A percentile compares a stretch with the other conserved stretches of the same genome.
Evolutionary conservation across 2,329 filamentous ascomycete genomes (phyloP).

Genomic region (Cladophialophora psammophila): DNA sequence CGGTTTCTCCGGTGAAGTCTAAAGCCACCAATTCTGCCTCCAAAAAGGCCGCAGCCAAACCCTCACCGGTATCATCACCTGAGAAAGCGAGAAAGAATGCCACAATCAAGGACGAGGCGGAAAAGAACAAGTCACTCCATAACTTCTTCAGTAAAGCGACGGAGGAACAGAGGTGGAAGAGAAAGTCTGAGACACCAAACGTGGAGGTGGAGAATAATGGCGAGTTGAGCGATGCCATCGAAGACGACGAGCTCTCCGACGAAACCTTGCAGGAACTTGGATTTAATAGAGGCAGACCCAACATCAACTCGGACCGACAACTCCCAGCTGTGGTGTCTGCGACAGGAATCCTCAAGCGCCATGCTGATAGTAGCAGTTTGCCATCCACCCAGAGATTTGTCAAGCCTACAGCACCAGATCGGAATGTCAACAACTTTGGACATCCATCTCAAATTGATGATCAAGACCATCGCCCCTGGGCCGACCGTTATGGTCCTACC

Average conservation of each 20-base stretch:
- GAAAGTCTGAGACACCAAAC: slow-evolving; percentile 42
- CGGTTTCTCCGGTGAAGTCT: slow-evolving; percentile 27
- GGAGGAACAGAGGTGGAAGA: slow-evolving; percentile 50
- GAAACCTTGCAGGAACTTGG: slow-evolving; percentile 49
- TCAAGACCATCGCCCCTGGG: slow-evolving; percentile 73
- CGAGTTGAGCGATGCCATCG: slow-evolving; percentile 43
- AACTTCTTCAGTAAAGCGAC: slow-evolving; percentile 52
- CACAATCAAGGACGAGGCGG: slow-evolving; percentile 29
- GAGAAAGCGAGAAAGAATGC: slow-evolving; percentile 44
- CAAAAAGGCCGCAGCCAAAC: slow-evolving; percentile 23
- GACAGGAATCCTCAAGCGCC: slow-evolving; percentile 1
- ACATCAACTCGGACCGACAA: slow-evolving; percentile 20
- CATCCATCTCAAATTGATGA: not conserved
- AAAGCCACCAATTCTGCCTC: slow-evolving; percentile 19
- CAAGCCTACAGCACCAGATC: slow-evolving; percentile 23
- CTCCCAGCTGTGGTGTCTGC: slow-evolving; percentile 19
- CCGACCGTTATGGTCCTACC: slow-evolving; percentile 78
- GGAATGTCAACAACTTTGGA: slow-evolving; percentile 9
- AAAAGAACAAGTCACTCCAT: slow-evolving; percentile 48
- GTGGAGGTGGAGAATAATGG: slow-evolving; percentile 29
- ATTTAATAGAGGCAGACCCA: slow-evolving; percentile 22
- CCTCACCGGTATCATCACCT: slow-evolving; percentile 44
- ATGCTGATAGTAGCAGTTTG: slow-evolving; percentile 30
- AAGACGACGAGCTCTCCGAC: slow-evolving; percentile 45
- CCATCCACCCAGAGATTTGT: slow-evolving; percentile 39